A percentile compares a stretch with the other conserved stretches of the same genome.
These are phyloP conservation scores for Akebia trifoliata DNA, from an alignment of 164 flowering plant genomes.

Conservation along the genomic window DNA sequence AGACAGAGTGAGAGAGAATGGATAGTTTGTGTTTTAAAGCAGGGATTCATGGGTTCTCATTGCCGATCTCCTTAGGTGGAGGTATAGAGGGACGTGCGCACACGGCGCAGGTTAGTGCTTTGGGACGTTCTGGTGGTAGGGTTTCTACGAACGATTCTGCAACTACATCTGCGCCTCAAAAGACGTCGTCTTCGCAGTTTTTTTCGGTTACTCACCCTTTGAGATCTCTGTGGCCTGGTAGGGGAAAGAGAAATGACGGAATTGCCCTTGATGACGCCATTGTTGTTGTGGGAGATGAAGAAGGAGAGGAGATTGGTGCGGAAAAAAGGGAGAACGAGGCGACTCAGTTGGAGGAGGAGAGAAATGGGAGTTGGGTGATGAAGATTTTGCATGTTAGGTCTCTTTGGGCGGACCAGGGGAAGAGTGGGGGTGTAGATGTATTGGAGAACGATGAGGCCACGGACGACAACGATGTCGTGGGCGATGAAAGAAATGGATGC, in stretches of 20 bases:
- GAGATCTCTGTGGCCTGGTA: constrained; percentile 46
- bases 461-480: not conserved
- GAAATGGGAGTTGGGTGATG: constrained; percentile 58
- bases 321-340: constrained; percentile 1
- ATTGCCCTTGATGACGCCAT: constrained; percentile 47
- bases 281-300: constrained; percentile 25
- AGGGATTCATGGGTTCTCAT: constrained; percentile 36
- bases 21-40: constrained; percentile 51
- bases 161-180: constrained; percentile 12
- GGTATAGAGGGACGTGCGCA: constrained; percentile 27
- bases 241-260: constrained; percentile 20
- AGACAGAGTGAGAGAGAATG: constrained; percentile 27
- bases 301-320: not conserved
- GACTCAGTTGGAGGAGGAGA: not conserved
- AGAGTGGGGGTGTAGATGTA: constrained; percentile 10
- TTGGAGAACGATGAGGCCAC: constrained; percentile 1
- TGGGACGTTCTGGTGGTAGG: constrained; percentile 24
- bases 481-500: constrained; percentile 2
- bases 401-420: constrained; percentile 33
- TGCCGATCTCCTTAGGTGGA: constrained; percentile 26
- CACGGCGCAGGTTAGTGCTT: constrained; percentile 34
- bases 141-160: constrained; percentile 17
- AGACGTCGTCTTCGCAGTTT: constrained; percentile 32
- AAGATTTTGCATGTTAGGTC: constrained; percentile 62
- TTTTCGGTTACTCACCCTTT: constrained; percentile 50